Evolutionary conservation across 1,284 basidiomycete genomes (phyloP).

Genomic region (Fomitopsis schrenkii): DNA sequence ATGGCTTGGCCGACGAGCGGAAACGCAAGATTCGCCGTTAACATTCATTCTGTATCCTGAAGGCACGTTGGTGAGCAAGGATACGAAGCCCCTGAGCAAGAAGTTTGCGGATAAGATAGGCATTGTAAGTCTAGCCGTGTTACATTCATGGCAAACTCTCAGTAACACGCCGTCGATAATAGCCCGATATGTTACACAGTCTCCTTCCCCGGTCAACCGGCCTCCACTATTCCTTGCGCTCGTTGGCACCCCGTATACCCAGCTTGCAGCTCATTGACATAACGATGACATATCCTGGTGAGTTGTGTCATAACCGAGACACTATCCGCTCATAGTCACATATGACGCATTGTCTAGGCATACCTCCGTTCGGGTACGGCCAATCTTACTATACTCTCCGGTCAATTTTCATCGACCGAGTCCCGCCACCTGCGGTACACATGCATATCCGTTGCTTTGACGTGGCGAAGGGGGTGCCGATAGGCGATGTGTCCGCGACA

Average conservation of each 20-base stretch:
- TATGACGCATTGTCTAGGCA: conserved; percentile 38
- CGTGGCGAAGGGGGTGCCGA: conserved; percentile 61
- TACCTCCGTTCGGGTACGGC: conserved; percentile 68
- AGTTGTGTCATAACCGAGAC: conserved; percentile 10
- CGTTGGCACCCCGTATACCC: conserved; percentile 75
- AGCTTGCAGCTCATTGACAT: conserved; percentile 83
- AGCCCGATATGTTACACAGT: conserved; percentile 78
- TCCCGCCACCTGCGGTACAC: conserved; percentile 84
- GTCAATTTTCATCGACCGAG: conserved; percentile 81
- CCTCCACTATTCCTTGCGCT: conserved; percentile 80
- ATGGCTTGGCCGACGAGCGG: conserved; percentile 53
- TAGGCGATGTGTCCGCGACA: conserved; percentile 48
- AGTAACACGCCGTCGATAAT: conserved; percentile 5
- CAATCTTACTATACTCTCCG: conserved; percentile 86
- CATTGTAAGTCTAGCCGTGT: conserved; percentile 44
- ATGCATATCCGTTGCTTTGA: conserved; percentile 81
- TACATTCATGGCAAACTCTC: background rate
- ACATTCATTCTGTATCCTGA: conserved; percentile 90
- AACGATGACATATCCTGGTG: conserved; percentile 88
- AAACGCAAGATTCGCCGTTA: conserved; percentile 65
- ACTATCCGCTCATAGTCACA: background rate
- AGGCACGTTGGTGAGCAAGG: conserved; percentile 82
- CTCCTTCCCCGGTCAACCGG: conserved; percentile 92
- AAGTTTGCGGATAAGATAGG: conserved; percentile 82
- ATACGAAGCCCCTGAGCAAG: conserved; percentile 80